Evolutionary conservation across 306 rosid species (phyloP).

Genomic region (Comarum palustre): DNA sequence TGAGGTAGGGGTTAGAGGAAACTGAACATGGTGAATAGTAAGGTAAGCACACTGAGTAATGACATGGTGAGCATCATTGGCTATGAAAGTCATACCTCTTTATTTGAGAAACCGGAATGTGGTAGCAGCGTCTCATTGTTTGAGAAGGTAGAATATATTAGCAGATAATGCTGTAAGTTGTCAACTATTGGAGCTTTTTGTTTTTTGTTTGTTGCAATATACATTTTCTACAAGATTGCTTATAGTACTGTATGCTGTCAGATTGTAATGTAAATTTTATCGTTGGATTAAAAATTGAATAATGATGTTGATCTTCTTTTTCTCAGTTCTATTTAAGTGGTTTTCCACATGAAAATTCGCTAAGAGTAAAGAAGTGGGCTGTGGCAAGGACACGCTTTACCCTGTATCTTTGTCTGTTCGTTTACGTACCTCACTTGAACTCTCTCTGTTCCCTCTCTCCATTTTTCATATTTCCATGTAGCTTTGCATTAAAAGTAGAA

Average conservation of each 20-base stretch:
- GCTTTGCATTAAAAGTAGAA: slow-evolving; percentile 16
- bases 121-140: background rate
- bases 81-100: background rate
- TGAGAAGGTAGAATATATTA: background rate
- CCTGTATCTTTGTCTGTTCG: slow-evolving; percentile 26
- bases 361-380: slow-evolving; percentile 62
- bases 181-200: slow-evolving; percentile 1
- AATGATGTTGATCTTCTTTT: slow-evolving; percentile 28
- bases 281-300: slow-evolving; percentile 18
- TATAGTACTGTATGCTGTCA: background rate
- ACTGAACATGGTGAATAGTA: background rate
- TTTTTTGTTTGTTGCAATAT: background rate
- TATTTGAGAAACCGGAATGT: background rate
- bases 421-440: slow-evolving; percentile 2
- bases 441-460: background rate
- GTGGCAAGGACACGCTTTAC: slow-evolving; percentile 62
- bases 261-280: background rate
- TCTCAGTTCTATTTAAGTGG: slow-evolving; percentile 85
- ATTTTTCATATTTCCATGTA: slow-evolving; percentile 1
- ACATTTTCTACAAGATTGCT: slow-evolving; percentile 2
- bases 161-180: slow-evolving; percentile 72
- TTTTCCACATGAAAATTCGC: slow-evolving; percentile 73
- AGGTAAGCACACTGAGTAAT: background rate
- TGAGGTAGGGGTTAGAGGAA: background rate
- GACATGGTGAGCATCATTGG: background rate